A percentile compares a stretch with the other conserved stretches of the same genome.
Conservation (phyloP, 805 yeast species). For the Vanderwaltozyma tropicalis region DNA sequence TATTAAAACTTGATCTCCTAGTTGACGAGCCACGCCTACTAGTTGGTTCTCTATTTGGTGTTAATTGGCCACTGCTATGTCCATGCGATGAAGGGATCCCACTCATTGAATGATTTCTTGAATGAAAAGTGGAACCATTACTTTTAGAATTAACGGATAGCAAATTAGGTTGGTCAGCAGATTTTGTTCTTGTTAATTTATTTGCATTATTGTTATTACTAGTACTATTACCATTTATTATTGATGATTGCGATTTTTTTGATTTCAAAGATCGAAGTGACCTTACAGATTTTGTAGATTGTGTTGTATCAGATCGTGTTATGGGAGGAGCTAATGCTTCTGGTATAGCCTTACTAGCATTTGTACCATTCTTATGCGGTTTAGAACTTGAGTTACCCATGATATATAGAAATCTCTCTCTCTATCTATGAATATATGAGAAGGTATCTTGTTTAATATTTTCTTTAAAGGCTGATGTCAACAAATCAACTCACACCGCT, state of each 20-base stretch:
- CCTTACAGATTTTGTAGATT: conserved; percentile 1
- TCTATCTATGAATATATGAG: too few relatives aligned
- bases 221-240: background rate
- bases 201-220: conserved; percentile 7
- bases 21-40: conserved; percentile 9
- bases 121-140: background rate
- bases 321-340: conserved; percentile 27
- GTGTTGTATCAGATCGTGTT: conserved; percentile 6
- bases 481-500: too few relatives aligned
- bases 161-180: conserved; percentile 6
- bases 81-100: background rate
- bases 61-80: background rate
- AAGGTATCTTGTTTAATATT: too few relatives aligned
- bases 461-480: too few relatives aligned
- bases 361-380: conserved; percentile 15
- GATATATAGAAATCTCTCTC: too few relatives aligned
- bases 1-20: conserved; percentile 25
- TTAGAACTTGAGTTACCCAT: conserved; percentile 49
- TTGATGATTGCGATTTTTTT: conserved; percentile 1
- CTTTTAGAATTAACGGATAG: background rate
- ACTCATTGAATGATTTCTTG: background rate
- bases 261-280: conserved; percentile 3
- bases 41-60: background rate
- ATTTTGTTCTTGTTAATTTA: conserved; percentile 19
- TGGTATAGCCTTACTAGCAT: conserved; percentile 4